Conservation (phyloP, 2,329 filamentous ascomycete genomes). For the Penicillium fuscoglaucum region DNA sequence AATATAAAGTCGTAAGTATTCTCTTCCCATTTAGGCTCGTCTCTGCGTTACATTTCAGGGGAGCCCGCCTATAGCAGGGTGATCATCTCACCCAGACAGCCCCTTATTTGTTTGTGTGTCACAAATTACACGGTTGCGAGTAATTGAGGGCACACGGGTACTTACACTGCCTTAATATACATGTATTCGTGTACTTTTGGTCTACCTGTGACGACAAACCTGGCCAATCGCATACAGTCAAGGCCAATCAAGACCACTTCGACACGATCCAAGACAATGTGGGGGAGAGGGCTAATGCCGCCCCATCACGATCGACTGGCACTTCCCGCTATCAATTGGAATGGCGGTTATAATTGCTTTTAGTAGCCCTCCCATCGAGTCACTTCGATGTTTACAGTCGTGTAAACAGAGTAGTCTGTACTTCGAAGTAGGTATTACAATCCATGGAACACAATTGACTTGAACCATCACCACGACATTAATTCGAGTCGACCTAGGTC, state of each 20-base stretch:
- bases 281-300: slow-evolving; percentile 1
- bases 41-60: neutral
- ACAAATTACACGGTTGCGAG: slow-evolving; percentile 10
- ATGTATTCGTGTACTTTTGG: neutral
- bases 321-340: neutral
- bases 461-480: neutral
- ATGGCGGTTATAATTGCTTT: neutral
- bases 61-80: slow-evolving; percentile 1
- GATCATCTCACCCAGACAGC: neutral
- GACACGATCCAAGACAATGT: neutral
- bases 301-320: slow-evolving; percentile 1
- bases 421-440: neutral
- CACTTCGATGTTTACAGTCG: neutral
- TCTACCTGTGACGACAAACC: neutral
- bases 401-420: neutral
- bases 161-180: neutral
- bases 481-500: neutral
- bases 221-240: neutral
- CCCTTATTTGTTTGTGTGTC: slow-evolving; percentile 10
- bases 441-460: neutral
- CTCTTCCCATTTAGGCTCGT: neutral
- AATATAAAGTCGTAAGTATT: neutral
- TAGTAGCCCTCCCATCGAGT: neutral
- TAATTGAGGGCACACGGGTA: slow-evolving; percentile 2
- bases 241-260: slow-evolving; percentile 3